Conservation (phyloP, 2,329 filamentous ascomycete species). For the Elsinoe australis region DNA sequence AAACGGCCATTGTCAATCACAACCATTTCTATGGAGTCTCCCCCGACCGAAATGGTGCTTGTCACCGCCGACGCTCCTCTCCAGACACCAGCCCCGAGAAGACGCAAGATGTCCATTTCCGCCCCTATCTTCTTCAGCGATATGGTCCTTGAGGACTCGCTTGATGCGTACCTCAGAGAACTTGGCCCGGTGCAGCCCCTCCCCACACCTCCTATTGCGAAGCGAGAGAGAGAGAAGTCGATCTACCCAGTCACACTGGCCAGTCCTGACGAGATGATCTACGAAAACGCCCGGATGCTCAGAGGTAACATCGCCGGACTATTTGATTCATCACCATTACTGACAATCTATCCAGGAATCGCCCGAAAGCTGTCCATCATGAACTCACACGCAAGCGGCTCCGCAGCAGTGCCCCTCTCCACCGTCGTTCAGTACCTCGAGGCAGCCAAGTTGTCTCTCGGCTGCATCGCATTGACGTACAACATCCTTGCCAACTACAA, state of each 20-base stretch:
- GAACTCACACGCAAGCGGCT: conserved; percentile 16
- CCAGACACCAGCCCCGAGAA: not conserved
- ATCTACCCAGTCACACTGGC: conserved; percentile 18
- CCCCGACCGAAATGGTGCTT: not conserved
- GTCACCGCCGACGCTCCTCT: not conserved
- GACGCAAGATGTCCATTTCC: conserved; percentile 13
- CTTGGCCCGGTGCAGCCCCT: conserved; percentile 27
- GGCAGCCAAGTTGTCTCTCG: conserved; percentile 24
- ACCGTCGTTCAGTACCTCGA: conserved; percentile 24
- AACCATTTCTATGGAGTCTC: conserved; percentile 8
- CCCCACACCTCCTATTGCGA: conserved; percentile 25
- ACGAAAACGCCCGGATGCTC: conserved; percentile 19
- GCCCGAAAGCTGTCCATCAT: conserved; percentile 10
- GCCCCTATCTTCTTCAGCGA: conserved; percentile 13
- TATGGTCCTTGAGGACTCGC: conserved; percentile 16
- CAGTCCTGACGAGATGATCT: conserved; percentile 20
- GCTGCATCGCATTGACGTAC: conserved; percentile 27
- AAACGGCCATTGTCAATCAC: not conserved
- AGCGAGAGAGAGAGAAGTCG: conserved; percentile 19
- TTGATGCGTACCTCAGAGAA: conserved; percentile 28
- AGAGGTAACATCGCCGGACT: not conserved
- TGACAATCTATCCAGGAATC: conserved; percentile 1
- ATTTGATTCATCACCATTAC: not conserved
- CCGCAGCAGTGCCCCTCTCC: conserved; percentile 19
- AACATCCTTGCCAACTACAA: conserved; percentile 25